Conservation (phyloP, 2,329 filamentous ascomycete species). For the Colletotrichum shisoi region DNA sequence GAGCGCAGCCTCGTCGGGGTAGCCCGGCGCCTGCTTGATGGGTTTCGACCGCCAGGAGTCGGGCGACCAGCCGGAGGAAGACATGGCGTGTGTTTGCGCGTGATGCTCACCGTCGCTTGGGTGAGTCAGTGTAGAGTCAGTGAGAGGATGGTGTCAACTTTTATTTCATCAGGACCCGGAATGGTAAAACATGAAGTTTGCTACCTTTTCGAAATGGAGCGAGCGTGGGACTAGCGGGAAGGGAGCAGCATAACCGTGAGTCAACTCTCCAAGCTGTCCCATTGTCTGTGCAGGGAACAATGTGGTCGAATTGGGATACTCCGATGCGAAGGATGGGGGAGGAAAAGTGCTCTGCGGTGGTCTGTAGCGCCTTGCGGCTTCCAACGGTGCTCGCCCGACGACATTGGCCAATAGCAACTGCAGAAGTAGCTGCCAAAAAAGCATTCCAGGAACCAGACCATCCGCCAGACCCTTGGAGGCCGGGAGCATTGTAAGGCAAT, state of each 20-base stretch:
- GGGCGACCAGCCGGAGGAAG: conserved; percentile 59
- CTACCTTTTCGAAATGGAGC: background rate
- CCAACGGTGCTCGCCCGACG: conserved; percentile 13
- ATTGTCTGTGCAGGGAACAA: conserved; percentile 20
- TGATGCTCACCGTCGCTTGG: background rate
- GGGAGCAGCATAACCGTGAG: conserved; percentile 11
- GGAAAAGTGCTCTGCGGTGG: conserved; percentile 27
- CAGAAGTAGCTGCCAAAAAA: conserved; percentile 11
- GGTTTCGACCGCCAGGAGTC: conserved; percentile 79
- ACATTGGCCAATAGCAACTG: conserved; percentile 27
- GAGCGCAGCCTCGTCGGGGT: conserved; percentile 69
- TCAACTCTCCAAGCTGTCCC: conserved; percentile 18
- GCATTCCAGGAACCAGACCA: conserved; percentile 32
- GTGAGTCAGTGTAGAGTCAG: background rate
- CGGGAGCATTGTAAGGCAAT: background rate
- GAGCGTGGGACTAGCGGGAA: background rate
- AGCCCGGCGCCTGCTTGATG: conserved; percentile 78
- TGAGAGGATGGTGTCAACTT: background rate
- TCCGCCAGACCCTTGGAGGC: conserved; percentile 18
- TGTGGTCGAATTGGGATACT: conserved; percentile 28
- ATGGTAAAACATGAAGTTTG: background rate
- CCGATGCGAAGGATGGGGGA: conserved; percentile 11
- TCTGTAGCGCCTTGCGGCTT: conserved; percentile 15
- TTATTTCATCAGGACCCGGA: background rate
- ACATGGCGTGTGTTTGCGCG: conserved; percentile 23